Base-by-base conservation (phyloP, 352 stramenopile genomes). In the Phytophthora constricta region DNA sequence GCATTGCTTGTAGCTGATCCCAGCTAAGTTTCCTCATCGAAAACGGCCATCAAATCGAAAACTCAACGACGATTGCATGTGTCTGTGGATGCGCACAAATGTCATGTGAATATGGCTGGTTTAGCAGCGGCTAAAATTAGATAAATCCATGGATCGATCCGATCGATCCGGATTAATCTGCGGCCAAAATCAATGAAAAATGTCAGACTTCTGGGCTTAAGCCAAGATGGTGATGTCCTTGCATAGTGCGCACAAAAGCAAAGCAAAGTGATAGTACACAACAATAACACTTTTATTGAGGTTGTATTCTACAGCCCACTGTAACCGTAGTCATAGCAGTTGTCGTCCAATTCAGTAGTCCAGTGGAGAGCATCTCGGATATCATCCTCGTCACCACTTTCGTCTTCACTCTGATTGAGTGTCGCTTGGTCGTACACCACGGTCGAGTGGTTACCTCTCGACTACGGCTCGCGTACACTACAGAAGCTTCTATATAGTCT, bases 401-500 rank as follows among this genome's bases (percentile, higher is more conserved):
- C 37, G 37, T 45, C 37, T 45, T 45, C 37, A 7, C 37, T 37
- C 31, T 11, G 31, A 37, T 37, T 11, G 13, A 37, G 31, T 11
- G 31, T 37, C 13, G 31, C 7, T 37, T 37, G 31, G 31, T 37
- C 31, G 31, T 10, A 19, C 37, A 45, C 37, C 37, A 45, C 37
- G 10, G 37, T 22, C 17, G 17, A 14, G 9, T 20, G 37, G 11
- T 37, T 37, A 11, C 31, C 31, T 37, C 23, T 57, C 3, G 16
- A 31, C 5, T n/a, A 1, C 45, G 56, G 31, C 50, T 51, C 2
- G 23, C 23, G 17, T 64, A 64, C 25, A 64, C 17, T 11, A 64
- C 4, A 51, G 5, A 27, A 64, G 33, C 56, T 64, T 64, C 3
- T 13, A 31, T 3, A 64, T 34, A 2, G 5, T 64, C 45, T 49